phyloP scores from a whole-genome alignment of 805 yeast species.

The Vanderwaltozyma yarrowii region DNA sequence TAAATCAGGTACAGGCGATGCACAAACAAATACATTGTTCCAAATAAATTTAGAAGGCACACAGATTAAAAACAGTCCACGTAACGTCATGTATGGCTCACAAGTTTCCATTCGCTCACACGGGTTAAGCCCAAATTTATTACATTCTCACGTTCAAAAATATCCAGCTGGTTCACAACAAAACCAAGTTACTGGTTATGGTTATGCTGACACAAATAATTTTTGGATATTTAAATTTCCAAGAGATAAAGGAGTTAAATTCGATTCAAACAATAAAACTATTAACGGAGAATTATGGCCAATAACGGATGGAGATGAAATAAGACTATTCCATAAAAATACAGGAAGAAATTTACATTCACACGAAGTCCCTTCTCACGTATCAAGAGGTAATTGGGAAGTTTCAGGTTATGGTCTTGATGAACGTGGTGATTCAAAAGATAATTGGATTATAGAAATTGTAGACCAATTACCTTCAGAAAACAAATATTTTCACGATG shows the following conservation, averaged over 20 bases:
- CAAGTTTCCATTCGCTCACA: conserved; percentile 42
- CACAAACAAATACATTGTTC: conserved; percentile 79
- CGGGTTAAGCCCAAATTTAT: conserved; percentile 61
- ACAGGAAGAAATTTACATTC: conserved; percentile 65
- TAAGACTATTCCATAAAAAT: conserved; percentile 51
- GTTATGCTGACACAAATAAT: conserved; percentile 65
- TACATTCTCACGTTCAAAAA: conserved; percentile 64
- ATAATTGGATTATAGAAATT: conserved; percentile 69
- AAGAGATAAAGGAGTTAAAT: conserved; percentile 28
- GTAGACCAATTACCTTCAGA: conserved; percentile 43
- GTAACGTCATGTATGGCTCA: conserved; percentile 54
- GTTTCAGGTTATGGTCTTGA: conserved; percentile 67
- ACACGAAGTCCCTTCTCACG: conserved; percentile 56
- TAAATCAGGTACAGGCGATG: conserved; percentile 87
- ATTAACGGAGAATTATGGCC: conserved; percentile 11
- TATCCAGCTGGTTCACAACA: conserved; percentile 74
- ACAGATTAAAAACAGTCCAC: conserved; percentile 54
- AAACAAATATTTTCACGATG: conserved; percentile 25
- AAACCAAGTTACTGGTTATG: conserved; percentile 72
- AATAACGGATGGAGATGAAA: conserved; percentile 47
- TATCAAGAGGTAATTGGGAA: conserved; percentile 44
- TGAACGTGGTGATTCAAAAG: conserved; percentile 57
- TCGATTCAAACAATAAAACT: conserved; percentile 24
- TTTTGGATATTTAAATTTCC: conserved; percentile 53
- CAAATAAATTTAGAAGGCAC: conserved; percentile 76